Conservation (phyloP, 2,329 filamentous ascomycete genomes). For the Pyricularia pennisetigena region DNA sequence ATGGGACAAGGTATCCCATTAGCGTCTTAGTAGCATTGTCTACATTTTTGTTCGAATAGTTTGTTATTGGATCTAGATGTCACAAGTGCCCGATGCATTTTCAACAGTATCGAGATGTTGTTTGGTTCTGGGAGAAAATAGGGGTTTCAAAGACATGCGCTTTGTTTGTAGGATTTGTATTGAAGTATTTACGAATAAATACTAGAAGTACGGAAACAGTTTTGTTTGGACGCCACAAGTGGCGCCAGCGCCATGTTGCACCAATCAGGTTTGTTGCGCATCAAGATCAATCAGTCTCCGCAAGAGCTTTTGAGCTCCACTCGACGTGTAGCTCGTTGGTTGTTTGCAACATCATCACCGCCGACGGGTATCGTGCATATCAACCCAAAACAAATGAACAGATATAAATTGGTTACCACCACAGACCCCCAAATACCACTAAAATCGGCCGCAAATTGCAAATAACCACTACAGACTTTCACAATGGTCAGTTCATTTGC, state of each 20-base stretch:
- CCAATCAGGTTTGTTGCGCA: background rate
- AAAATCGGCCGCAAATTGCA: background rate
- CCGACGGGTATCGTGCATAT: background rate
- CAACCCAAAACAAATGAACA: background rate
- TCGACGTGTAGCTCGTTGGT: background rate
- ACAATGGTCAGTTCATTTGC: background rate
- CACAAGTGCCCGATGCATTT: background rate
- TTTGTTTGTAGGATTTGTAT: no score
- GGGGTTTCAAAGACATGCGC: no score
- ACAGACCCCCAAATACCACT: background rate
- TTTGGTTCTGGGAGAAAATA: background rate
- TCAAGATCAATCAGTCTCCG: background rate
- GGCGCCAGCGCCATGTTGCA: background rate
- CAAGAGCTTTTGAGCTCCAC: background rate
- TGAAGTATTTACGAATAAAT: no score
- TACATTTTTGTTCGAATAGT: background rate
- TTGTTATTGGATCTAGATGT: background rate
- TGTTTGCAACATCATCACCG: background rate
- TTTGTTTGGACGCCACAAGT: background rate
- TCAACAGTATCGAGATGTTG: background rate
- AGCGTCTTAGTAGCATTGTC: background rate
- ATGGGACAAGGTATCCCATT: background rate
- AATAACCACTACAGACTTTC: background rate
- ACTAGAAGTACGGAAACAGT: background rate
- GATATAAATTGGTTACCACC: background rate